phyloP scores from a whole-genome alignment of 2,329 filamentous ascomycete species.

The Penicillium digitatum region DNA sequence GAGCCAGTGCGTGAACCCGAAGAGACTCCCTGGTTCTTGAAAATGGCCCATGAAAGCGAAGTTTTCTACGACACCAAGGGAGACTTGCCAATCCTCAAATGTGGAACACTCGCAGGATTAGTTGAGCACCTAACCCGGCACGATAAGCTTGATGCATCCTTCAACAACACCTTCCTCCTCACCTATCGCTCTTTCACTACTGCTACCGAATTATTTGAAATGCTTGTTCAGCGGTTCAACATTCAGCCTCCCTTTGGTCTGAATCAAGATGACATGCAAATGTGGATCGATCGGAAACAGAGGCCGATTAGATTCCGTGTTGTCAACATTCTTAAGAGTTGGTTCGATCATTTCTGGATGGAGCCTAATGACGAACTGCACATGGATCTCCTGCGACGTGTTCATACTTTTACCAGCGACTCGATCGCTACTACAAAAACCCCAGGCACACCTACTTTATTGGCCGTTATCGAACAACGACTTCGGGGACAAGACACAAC shows the following conservation, averaged over 20 bases:
- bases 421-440: constrained; percentile 91
- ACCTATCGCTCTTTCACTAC: constrained; percentile 95
- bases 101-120: constrained; percentile 80
- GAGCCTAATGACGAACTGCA: constrained; percentile 84
- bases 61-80: constrained; percentile 83
- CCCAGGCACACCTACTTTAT: constrained; percentile 76
- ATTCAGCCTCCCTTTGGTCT: constrained; percentile 87
- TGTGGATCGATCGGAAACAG: constrained; percentile 91
- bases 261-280: constrained; percentile 68
- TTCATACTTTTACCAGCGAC: constrained; percentile 86
- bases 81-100: constrained; percentile 73
- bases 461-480: constrained; percentile 83
- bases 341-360: constrained; percentile 99
- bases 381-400: constrained; percentile 78
- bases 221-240: constrained; percentile 85
- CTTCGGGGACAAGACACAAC: constrained; percentile 77
- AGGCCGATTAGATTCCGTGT: constrained; percentile 94
- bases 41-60: constrained; percentile 81
- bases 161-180: constrained; percentile 96
- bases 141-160: constrained; percentile 89
- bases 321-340: constrained; percentile 95
- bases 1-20: constrained; percentile 56
- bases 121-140: constrained; percentile 95
- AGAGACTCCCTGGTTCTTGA: constrained; percentile 77
- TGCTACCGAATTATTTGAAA: constrained; percentile 84